These are phyloP conservation scores for Starmerella lactis-condensi DNA, from an alignment of 805 yeast genomes.

Conservation along the genomic window DNA sequence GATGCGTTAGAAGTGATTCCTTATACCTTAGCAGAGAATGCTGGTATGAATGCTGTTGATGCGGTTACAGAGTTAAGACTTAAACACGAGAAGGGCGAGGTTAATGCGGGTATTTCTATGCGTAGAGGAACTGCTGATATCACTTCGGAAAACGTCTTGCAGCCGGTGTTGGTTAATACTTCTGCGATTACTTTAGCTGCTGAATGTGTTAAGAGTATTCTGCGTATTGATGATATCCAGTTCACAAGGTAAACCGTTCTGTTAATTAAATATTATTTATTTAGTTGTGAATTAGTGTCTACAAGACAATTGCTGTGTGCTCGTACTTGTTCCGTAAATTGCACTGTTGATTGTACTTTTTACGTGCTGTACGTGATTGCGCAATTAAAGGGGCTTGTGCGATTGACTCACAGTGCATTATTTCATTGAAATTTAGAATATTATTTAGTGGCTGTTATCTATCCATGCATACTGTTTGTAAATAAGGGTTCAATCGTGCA, in stretches of 20 bases:
- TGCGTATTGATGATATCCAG: constrained; percentile 93
- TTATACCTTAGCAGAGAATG: constrained; percentile 84
- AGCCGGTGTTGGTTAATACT: constrained; percentile 86
- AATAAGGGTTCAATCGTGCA: too few species aligned
- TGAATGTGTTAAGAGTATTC: constrained; percentile 86
- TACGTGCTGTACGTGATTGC: too few species aligned
- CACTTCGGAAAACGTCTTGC: constrained; percentile 81
- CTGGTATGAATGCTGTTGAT: constrained; percentile 78
- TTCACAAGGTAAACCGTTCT: constrained; percentile 44
- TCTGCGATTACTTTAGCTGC: constrained; percentile 89
- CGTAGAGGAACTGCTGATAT: constrained; percentile 89
- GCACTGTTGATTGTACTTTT: too few species aligned
- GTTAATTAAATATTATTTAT: too few species aligned
- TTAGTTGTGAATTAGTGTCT: too few species aligned
- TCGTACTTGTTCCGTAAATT: too few species aligned
- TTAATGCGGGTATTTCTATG: constrained; percentile 87
- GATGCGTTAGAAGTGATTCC: constrained; percentile 84
- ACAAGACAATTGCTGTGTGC: too few species aligned
- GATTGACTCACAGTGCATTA: too few species aligned
- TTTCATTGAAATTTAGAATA: too few species aligned
- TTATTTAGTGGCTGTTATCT: too few species aligned
- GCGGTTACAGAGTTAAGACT: constrained; percentile 83
- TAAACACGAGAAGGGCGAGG: constrained; percentile 79
- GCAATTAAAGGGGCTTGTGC: too few species aligned
- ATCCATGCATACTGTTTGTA: too few species aligned